Percentiles rank a stretch among this genome's conserved stretches.
phyloP scores from a whole-genome alignment of 352 stramenopile genomes.

The Pythium phragmiticola region DNA sequence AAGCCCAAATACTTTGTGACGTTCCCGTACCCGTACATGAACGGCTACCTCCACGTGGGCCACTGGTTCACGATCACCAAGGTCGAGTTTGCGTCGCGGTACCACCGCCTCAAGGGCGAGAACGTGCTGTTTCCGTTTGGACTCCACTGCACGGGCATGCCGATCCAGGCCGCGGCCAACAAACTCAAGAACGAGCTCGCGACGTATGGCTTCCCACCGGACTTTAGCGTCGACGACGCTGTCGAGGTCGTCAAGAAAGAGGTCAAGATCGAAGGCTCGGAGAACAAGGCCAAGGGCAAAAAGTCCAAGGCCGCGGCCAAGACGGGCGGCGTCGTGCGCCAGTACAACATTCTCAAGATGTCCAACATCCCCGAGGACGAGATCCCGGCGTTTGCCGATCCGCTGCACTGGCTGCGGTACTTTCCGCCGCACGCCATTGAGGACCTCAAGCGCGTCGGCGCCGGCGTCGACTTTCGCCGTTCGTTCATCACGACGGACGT shows the following conservation, averaged over 20 bases:
- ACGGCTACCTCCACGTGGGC: constrained; percentile 98
- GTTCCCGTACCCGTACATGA: constrained; percentile 99
- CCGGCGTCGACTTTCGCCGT: constrained; percentile 97
- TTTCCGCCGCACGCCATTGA: constrained; percentile 96
- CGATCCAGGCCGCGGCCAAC: constrained; percentile 99
- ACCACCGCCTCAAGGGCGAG: constrained; percentile 97
- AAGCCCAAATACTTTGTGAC: constrained; percentile 98
- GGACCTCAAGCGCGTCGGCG: constrained; percentile 98
- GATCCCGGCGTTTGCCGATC: constrained; percentile 97
- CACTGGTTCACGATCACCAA: constrained; percentile 98
- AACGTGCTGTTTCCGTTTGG: constrained; percentile 99
- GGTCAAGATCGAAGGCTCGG: constrained; percentile 75
- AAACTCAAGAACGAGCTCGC: constrained; percentile 98
- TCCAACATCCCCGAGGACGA: constrained; percentile 89
- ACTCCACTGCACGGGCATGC: constrained; percentile 99
- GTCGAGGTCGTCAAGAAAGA: constrained; percentile 40
- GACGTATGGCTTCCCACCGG: constrained; percentile 91
- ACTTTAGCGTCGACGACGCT: constrained; percentile 87
- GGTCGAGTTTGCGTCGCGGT: constrained; percentile 92
- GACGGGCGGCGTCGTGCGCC: constrained; percentile 94
- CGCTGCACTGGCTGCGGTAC: constrained; percentile 98
- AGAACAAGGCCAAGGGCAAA: constrained; percentile 92
- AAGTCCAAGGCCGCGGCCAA: constrained; percentile 99
- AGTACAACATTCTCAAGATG: constrained; percentile 99
- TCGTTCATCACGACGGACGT: constrained; percentile 99